A percentile compares a stretch with the other conserved stretches of the same genome.
These are phyloP conservation scores for Dactylellina cionopaga DNA, from an alignment of 2,329 filamentous ascomycete species.

Conservation along the genomic window DNA sequence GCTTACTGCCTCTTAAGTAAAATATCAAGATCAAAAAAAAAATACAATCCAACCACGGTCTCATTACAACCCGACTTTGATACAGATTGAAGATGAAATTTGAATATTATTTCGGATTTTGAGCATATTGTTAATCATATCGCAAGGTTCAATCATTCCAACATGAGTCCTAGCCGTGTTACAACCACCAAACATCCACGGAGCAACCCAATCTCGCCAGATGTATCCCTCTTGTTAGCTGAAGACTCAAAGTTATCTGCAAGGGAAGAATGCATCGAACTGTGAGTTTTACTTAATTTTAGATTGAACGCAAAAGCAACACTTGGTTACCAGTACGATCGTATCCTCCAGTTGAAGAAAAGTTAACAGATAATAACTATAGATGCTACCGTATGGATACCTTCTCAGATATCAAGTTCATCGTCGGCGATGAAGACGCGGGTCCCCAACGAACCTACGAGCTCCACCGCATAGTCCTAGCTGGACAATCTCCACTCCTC, in stretches of 20 bases:
- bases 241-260: neutral
- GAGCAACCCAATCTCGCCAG: neutral
- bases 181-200: neutral
- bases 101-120: too few relatives aligned
- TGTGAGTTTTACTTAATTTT: neutral
- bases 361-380: neutral
- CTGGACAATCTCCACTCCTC: constrained; percentile 14
- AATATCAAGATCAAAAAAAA: too few relatives aligned
- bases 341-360: too few relatives aligned
- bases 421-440: neutral
- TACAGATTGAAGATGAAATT: too few relatives aligned
- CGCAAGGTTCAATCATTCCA: too few relatives aligned
- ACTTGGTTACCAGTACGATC: too few relatives aligned
- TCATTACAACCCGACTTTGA: too few relatives aligned
- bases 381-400: constrained; percentile 20
- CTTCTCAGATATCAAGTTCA: constrained; percentile 26
- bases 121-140: too few relatives aligned
- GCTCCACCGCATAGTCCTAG: constrained; percentile 26
- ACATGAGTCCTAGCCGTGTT: too few relatives aligned
- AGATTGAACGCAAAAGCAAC: neutral
- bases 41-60: too few relatives aligned
- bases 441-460: neutral
- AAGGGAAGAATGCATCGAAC: constrained; percentile 29
- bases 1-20: too few relatives aligned
- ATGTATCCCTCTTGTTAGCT: neutral